Conservation (phyloP, 1,284 basidiomycete genomes). For the Malassezia pachydermatis region DNA sequence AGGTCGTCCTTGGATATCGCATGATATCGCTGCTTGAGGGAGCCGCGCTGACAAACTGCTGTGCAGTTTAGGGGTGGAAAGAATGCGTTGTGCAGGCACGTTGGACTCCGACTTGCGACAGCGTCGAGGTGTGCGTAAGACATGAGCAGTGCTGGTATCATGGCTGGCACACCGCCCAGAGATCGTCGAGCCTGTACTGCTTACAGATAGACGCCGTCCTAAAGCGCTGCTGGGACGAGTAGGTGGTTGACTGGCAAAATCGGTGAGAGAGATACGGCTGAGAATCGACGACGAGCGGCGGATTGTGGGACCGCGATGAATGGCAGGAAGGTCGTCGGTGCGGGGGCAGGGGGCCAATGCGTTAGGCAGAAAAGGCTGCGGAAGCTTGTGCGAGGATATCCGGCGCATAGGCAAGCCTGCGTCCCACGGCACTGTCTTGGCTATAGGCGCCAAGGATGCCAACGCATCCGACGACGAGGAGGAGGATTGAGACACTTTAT, state of each 20-base stretch:
- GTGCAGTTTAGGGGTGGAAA: too few relatives aligned
- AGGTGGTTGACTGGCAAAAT: neutral
- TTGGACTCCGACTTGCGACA: conserved; percentile 10
- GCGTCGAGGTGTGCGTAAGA: neutral
- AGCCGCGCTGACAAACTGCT: too few relatives aligned
- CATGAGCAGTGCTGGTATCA: neutral
- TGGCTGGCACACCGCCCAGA: neutral
- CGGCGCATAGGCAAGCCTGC: too few relatives aligned
- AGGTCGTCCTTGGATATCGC: neutral
- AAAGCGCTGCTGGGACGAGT: neutral
- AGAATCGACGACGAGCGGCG: too few relatives aligned
- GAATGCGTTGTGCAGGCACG: neutral
- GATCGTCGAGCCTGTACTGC: neutral
- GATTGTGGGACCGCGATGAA: too few relatives aligned
- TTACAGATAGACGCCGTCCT: conserved; percentile 2
- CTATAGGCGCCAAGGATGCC: neutral
- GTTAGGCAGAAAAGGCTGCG: too few relatives aligned
- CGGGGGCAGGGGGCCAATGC: too few relatives aligned
- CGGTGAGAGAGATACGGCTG: too few relatives aligned
- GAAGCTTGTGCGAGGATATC: too few relatives aligned
- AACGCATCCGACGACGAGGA: neutral
- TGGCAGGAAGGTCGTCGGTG: too few relatives aligned
- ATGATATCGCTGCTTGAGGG: neutral
- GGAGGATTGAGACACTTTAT: neutral
- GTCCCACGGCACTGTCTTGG: too few relatives aligned